Percentiles rank a stretch among this genome's conserved stretches.
phyloP scores from a whole-genome alignment of 1,139 yeast genomes.

The Hyphopichia wangnamkhiaoensis region DNA sequence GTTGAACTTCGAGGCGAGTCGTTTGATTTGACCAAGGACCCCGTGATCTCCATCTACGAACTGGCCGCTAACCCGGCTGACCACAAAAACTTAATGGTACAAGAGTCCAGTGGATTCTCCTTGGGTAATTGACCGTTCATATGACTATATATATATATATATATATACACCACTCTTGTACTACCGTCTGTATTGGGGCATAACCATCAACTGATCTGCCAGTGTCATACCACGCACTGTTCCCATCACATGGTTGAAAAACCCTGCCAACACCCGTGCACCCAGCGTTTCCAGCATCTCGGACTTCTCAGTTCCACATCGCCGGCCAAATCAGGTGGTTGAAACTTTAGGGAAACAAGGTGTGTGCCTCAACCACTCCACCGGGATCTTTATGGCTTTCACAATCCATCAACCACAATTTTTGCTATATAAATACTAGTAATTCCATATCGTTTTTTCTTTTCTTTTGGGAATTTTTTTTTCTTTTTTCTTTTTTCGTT shows the following conservation, averaged over 20 bases:
- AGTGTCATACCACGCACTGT: background rate
- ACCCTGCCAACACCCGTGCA: constrained; percentile 1
- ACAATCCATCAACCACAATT: background rate
- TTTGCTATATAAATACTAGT: background rate
- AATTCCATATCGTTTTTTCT: background rate
- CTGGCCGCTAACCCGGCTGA: constrained; percentile 92
- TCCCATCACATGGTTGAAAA: background rate
- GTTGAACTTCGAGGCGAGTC: constrained; percentile 84
- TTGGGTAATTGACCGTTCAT: constrained; percentile 10
- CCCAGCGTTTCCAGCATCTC: background rate
- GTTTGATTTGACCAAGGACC: constrained; percentile 61
- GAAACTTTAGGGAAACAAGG: too few species aligned
- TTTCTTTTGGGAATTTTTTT: background rate
- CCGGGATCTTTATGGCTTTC: background rate
- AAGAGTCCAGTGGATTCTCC: constrained; percentile 17
- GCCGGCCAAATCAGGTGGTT: constrained; percentile 5
- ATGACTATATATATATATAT: background rate
- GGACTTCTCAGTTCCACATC: constrained; percentile 8
- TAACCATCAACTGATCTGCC: constrained; percentile 1
- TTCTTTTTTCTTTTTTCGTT: background rate
- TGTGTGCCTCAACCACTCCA: background rate
- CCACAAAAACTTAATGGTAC: constrained; percentile 54
- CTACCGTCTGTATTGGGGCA: background rate
- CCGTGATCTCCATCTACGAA: constrained; percentile 78
- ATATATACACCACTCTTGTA: background rate